A percentile compares a stretch with the other conserved stretches of the same genome.
These are phyloP conservation scores for Cytospora schulzeri DNA, from an alignment of 2,329 filamentous ascomycete genomes.

Conservation along the genomic window DNA sequence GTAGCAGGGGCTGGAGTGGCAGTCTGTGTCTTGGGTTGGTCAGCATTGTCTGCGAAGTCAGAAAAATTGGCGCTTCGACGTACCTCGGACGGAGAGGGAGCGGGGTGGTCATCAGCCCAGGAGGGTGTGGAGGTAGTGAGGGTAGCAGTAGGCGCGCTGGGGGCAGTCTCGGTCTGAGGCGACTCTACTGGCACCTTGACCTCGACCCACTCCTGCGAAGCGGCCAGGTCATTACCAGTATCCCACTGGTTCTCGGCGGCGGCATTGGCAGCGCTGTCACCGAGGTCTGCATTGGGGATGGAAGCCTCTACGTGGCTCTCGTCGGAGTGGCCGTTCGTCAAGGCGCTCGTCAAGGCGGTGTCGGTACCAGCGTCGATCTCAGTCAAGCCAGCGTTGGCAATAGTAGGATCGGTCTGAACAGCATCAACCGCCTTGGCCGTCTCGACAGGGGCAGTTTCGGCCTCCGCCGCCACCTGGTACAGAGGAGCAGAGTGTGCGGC, in stretches of 20 bases:
- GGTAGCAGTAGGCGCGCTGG: constrained; percentile 63
- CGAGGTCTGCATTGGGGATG: constrained; percentile 53
- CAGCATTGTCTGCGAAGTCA: constrained; percentile 3
- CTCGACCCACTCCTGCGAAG: constrained; percentile 71
- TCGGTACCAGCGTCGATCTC: constrained; percentile 61
- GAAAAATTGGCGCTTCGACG: constrained; percentile 4
- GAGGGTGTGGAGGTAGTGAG: constrained; percentile 63
- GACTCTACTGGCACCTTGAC: constrained; percentile 71
- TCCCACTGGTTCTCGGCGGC: constrained; percentile 72
- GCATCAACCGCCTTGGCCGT: constrained; percentile 35
- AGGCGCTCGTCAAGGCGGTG: constrained; percentile 46
- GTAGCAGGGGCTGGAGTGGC: constrained; percentile 40
- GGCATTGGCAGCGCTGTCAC: constrained; percentile 57
- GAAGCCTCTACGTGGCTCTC: constrained; percentile 39
- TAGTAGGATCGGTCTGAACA: constrained; percentile 63
- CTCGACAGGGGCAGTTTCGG: constrained; percentile 37
- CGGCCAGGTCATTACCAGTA: constrained; percentile 44
- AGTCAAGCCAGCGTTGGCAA: constrained; percentile 66
- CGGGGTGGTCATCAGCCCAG: constrained; percentile 81
- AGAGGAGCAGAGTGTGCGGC: constrained; percentile 54
- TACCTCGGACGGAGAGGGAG: constrained; percentile 45
- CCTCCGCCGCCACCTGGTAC: constrained; percentile 36
- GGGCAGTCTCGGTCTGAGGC: constrained; percentile 70
- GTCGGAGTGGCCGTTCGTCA: constrained; percentile 41
- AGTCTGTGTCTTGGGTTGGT: constrained; percentile 19